These are phyloP conservation scores for Fusarium sp. DNA, from an alignment of 2,329 filamentous ascomycete genomes.

Conservation along the genomic window DNA sequence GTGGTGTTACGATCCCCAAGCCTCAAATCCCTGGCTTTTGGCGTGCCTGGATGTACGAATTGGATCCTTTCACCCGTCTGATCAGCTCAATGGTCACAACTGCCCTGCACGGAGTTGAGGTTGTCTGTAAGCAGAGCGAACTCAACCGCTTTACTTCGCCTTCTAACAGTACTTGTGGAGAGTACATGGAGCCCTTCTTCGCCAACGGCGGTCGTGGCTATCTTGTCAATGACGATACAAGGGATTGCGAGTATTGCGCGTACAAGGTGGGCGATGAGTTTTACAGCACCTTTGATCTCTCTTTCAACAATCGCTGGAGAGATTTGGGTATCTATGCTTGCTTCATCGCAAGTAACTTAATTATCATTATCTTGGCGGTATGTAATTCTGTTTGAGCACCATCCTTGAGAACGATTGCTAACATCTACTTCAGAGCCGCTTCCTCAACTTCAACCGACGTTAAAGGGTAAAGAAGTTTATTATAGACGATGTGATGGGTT, in stretches of 20 bases:
- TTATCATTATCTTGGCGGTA: conserved; percentile 65
- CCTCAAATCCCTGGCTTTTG: conserved; percentile 77
- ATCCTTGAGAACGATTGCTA: not conserved
- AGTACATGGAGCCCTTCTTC: conserved; percentile 40
- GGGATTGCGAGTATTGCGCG: conserved; percentile 80
- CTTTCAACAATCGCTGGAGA: conserved; percentile 76
- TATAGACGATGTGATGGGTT: not conserved
- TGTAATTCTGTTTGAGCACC: conserved; percentile 38
- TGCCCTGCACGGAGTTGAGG: conserved; percentile 61
- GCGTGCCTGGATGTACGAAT: conserved; percentile 77
- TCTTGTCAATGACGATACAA: conserved; percentile 70
- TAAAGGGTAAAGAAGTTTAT: conserved; percentile 37
- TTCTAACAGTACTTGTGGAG: conserved; percentile 48
- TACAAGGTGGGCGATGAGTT: conserved; percentile 81
- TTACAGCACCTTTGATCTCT: conserved; percentile 71
- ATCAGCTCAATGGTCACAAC: conserved; percentile 72
- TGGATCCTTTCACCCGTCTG: conserved; percentile 70
- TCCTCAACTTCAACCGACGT: conserved; percentile 62
- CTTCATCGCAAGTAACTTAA: conserved; percentile 80
- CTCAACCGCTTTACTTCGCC: conserved; percentile 70
- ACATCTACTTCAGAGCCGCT: conserved; percentile 51
- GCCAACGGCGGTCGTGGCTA: conserved; percentile 73
- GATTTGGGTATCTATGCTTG: conserved; percentile 81
- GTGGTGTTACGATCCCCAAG: conserved; percentile 82
- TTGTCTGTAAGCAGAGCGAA: conserved; percentile 63